Percentiles rank a stretch among this genome's conserved stretches.
Evolutionary conservation across 495 filamentous ascomycete genomes (phyloP).

Genomic region (Aspergillus incahuasiensis): DNA sequence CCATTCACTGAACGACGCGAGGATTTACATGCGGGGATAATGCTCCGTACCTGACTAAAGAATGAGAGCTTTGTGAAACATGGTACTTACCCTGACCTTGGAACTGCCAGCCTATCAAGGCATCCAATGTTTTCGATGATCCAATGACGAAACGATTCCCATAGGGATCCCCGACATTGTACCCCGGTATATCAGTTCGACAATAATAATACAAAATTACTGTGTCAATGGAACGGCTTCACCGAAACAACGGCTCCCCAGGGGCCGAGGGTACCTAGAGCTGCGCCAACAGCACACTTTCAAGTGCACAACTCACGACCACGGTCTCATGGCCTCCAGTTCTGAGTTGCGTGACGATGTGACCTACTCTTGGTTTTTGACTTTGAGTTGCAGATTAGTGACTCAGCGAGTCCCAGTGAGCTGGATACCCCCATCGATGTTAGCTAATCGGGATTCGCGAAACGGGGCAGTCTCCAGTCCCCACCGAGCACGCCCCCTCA

Average conservation of each 20-base stretch:
- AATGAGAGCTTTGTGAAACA: not conserved
- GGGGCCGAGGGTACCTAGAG: not conserved
- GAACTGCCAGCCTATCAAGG: not conserved
- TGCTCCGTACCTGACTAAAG: not conserved
- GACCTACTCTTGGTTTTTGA: not conserved
- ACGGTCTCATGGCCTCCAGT: not conserved
- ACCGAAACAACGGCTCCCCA: not conserved
- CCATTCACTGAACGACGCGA: not conserved
- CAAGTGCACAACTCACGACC: not conserved
- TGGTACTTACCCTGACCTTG: not conserved
- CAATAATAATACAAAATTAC: not conserved
- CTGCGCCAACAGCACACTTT: not conserved
- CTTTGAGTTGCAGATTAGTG: too few relatives aligned
- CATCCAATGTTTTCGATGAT: not conserved
- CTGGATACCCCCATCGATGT: not conserved
- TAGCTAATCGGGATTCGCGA: not conserved
- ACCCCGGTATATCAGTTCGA: not conserved
- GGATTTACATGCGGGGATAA: not conserved
- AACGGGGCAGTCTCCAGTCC: not conserved
- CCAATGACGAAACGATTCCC: not conserved
- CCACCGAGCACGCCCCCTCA: not conserved
- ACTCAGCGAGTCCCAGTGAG: not conserved
- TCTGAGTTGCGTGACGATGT: not conserved
- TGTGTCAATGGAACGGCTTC: not conserved
- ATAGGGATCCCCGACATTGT: not conserved